These are phyloP conservation scores for Stephania yunnanensis DNA, from an alignment of 164 flowering plant genomes.

Conservation along the genomic window DNA sequence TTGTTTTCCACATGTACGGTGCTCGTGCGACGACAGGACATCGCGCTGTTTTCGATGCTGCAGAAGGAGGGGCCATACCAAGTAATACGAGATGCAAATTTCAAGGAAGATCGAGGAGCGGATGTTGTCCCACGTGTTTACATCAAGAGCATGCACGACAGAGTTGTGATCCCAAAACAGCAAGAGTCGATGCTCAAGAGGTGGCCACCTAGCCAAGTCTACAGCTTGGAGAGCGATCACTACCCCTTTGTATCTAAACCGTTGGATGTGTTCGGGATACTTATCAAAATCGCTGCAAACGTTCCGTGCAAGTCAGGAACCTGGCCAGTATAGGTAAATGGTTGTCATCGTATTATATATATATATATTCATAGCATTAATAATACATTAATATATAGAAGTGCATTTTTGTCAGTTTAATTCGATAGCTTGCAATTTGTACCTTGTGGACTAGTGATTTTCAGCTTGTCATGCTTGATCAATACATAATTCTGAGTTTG, in stretches of 20 bases:
- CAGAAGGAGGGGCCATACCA: slow-evolving; percentile 54
- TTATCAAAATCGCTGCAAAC: slow-evolving; percentile 34
- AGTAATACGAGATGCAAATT: slow-evolving; percentile 37
- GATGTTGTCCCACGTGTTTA: slow-evolving; percentile 48
- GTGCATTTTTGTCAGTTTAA: no score
- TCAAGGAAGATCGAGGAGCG: slow-evolving; percentile 17
- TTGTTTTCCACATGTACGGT: no score
- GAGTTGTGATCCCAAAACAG: slow-evolving; percentile 44
- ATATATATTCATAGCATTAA: no score
- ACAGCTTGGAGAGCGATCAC: slow-evolving; percentile 62
- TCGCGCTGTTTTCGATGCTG: slow-evolving; percentile 57
- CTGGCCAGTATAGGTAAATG: no score
- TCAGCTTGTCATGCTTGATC: no score
- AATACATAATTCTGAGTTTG: no score
- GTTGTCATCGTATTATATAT: no score
- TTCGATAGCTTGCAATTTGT: no score
- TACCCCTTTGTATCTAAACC: slow-evolving; percentile 78
- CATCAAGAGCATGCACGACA: slow-evolving; percentile 54
- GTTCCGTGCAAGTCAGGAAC: no score
- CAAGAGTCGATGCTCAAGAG: slow-evolving; percentile 62
- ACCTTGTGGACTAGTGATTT: no score
- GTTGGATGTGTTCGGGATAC: slow-evolving; percentile 41
- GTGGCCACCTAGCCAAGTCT: slow-evolving; percentile 66
- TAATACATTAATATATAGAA: no score
- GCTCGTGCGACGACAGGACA: slow-evolving; percentile 36